Conservation (phyloP, 225 moss, liverwort and hornwort genomes). For the Pseudoscleropodium purum region DNA sequence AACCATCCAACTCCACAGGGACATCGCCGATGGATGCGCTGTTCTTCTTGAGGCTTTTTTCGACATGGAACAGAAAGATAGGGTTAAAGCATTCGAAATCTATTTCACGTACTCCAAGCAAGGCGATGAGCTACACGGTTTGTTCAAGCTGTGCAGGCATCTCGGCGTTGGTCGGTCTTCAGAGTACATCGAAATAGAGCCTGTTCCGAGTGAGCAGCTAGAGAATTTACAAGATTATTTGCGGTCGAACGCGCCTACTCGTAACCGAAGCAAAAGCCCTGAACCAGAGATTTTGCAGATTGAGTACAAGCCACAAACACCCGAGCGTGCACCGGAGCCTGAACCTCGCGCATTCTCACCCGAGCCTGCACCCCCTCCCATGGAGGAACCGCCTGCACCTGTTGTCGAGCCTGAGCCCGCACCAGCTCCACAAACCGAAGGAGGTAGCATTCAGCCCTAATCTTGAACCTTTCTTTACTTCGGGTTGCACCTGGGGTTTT, state of each 20-base stretch:
- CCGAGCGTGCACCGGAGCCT: constrained; percentile 31
- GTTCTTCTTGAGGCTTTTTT: constrained; percentile 61
- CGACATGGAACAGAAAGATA: constrained; percentile 73
- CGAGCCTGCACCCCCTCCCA: constrained; percentile 30
- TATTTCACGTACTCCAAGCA: constrained; percentile 75
- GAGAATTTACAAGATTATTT: constrained; percentile 72
- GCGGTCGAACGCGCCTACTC: constrained; percentile 40
- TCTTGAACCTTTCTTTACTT: neutral
- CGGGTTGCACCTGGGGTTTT: neutral
- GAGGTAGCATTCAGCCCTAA: constrained; percentile 13
- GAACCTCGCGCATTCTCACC: constrained; percentile 25
- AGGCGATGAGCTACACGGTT: constrained; percentile 42
- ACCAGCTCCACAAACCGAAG: constrained; percentile 26
- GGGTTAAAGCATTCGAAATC: constrained; percentile 70
- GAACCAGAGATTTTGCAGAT: constrained; percentile 51
- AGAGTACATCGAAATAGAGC: constrained; percentile 74
- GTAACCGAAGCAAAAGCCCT: constrained; percentile 48
- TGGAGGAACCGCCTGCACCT: constrained; percentile 29
- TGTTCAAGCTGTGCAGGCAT: constrained; percentile 69
- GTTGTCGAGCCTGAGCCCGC: constrained; percentile 18
- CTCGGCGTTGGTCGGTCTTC: constrained; percentile 72
- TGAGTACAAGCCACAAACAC: constrained; percentile 42
- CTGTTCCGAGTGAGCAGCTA: constrained; percentile 62
- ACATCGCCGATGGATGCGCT: constrained; percentile 64
- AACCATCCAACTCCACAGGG: constrained; percentile 61